Evolutionary conservation across 192 early-diverging fungal genomes (phyloP).

Genomic region (Coemansia umbellata): DNA sequence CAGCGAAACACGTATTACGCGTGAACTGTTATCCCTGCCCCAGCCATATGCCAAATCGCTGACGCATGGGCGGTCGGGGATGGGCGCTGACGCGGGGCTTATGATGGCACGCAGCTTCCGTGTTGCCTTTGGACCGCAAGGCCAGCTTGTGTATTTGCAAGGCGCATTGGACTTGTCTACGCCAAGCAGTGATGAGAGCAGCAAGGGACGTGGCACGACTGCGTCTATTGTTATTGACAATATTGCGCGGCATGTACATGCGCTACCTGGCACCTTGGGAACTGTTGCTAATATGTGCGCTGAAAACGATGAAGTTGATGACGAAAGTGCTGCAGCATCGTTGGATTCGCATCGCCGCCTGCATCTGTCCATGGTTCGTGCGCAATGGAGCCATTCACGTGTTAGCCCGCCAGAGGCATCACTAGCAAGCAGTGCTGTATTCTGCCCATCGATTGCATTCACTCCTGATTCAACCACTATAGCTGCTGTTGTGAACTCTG

Average conservation of each 20-base stretch:
- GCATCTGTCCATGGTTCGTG: constrained; percentile 12
- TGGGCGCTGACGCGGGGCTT: constrained; percentile 67
- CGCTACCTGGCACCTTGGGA: constrained; percentile 6
- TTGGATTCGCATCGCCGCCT: constrained; percentile 5
- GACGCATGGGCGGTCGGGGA: constrained; percentile 44
- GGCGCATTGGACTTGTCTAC: too few species aligned
- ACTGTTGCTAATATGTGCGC: not conserved
- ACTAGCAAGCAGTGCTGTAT: too few species aligned
- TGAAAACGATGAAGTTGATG: not conserved
- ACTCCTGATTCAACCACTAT: not conserved
- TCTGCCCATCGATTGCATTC: too few species aligned
- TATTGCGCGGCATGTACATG: constrained; percentile 29
- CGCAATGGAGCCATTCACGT: constrained; percentile 26
- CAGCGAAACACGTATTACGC: constrained; percentile 16
- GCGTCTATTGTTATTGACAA: constrained; percentile 47
- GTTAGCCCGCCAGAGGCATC: too few species aligned
- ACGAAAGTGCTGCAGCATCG: not conserved
- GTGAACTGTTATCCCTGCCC: constrained; percentile 4
- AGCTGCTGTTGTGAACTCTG: not conserved
- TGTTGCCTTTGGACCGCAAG: constrained; percentile 80
- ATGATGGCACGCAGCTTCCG: constrained; percentile 80
- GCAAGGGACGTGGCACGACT: constrained; percentile 4
- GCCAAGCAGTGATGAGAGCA: too few species aligned
- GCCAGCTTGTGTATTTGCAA: constrained; percentile 55
- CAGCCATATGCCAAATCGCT: constrained; percentile 36